Evolutionary conservation across 2,329 filamentous ascomycete genomes (phyloP).

Genomic region (Colletotrichum lentis): DNA sequence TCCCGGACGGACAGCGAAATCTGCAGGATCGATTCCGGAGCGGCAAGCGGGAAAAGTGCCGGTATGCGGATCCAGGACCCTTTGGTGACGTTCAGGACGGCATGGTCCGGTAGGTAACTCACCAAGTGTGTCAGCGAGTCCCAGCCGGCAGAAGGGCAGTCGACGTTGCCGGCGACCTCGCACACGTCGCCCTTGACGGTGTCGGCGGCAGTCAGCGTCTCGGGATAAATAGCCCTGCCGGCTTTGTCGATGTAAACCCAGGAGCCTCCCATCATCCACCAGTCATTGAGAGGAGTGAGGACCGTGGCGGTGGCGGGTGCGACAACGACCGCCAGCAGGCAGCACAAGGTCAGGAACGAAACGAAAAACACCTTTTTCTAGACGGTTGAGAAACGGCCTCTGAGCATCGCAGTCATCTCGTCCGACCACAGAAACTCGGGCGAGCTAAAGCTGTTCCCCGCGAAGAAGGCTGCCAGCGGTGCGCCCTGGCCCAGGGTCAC

Average conservation of each 20-base stretch:
- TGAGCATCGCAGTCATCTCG: conserved; percentile 3
- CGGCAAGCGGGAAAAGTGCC: conserved; percentile 4
- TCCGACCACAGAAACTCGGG: conserved; percentile 4
- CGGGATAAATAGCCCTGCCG: not conserved
- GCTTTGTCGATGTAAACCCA: not conserved
- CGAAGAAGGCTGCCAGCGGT: conserved; percentile 9
- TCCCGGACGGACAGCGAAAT: not conserved
- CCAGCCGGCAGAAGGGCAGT: conserved; percentile 12
- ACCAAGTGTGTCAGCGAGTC: conserved; percentile 5
- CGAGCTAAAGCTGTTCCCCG: not conserved
- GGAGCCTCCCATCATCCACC: conserved; percentile 12
- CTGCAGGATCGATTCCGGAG: conserved; percentile 4
- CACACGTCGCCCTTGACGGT: not conserved
- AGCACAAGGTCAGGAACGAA: not conserved
- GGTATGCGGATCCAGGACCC: conserved; percentile 1
- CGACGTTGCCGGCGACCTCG: not conserved
- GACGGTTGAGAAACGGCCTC: conserved; percentile 3
- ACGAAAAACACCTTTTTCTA: conserved; percentile 12
- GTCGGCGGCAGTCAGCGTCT: not conserved
- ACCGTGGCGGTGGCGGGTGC: conserved; percentile 7
- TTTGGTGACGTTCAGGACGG: not conserved
- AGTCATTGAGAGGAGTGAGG: not conserved
- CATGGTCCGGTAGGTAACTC: not conserved
- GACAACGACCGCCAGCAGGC: not conserved
- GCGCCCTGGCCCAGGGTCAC: not conserved